Evolutionary conservation across 805 yeast genomes (phyloP).

Genomic region (Candida hispaniensis): DNA sequence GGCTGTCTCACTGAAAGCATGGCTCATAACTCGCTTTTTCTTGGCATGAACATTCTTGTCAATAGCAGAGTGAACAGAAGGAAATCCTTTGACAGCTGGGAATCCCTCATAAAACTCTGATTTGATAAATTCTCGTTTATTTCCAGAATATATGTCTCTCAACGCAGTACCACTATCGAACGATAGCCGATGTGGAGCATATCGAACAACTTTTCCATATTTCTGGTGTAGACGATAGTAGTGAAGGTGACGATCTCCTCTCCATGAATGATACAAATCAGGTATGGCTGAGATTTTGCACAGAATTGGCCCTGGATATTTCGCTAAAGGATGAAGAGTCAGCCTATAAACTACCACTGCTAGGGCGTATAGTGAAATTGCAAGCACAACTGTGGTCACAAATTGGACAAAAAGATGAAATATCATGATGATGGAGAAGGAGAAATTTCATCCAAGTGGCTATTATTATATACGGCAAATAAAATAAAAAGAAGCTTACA

Average conservation of each 20-base stretch:
- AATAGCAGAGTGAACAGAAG: conserved; percentile 19
- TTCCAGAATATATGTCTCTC: conserved; percentile 17
- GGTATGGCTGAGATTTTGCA: conserved; percentile 17
- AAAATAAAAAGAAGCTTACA: not conserved
- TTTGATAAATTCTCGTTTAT: conserved; percentile 17
- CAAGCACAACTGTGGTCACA: conserved; percentile 7
- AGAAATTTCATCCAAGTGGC: no score
- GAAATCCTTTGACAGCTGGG: conserved; percentile 20
- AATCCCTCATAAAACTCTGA: conserved; percentile 19
- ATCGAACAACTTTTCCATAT: conserved; percentile 18
- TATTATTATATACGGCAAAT: conserved; percentile 2
- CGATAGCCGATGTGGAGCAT: conserved; percentile 18
- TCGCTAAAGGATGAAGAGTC: conserved; percentile 17
- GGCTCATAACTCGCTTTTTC: conserved; percentile 19
- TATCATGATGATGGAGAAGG: conserved; percentile 1
- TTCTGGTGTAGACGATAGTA: conserved; percentile 16
- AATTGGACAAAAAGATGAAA: conserved; percentile 7
- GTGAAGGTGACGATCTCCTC: conserved; percentile 19
- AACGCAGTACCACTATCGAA: conserved; percentile 18
- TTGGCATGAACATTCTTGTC: conserved; percentile 18
- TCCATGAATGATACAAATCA: conserved; percentile 18
- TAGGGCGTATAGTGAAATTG: conserved; percentile 17
- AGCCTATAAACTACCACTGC: conserved; percentile 13
- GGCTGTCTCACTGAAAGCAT: conserved; percentile 19
- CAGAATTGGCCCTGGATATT: conserved; percentile 19